phyloP scores from a whole-genome alignment of 1,139 yeast genomes.

The Saccharomyces hybrid region DNA sequence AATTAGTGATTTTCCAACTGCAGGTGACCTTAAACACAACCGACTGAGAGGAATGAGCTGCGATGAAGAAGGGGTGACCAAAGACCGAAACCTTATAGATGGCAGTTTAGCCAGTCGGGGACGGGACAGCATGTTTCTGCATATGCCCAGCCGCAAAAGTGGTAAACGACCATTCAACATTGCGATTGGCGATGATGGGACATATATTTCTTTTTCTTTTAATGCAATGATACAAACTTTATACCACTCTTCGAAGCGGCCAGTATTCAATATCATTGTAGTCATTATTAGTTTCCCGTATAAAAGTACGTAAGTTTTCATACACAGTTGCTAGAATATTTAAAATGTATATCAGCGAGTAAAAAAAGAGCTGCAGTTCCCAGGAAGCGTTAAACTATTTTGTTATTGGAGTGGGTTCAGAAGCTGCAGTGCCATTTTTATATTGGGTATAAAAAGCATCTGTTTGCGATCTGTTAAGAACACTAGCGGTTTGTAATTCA shows the following conservation, averaged over 20 bases:
- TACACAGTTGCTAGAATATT: not conserved
- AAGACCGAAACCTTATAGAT: not conserved
- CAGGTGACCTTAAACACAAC: not conserved
- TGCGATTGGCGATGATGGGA: not conserved
- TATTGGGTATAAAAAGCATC: slow-evolving; percentile 73
- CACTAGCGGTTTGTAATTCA: slow-evolving; percentile 69
- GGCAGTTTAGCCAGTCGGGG: not conserved
- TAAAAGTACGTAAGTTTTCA: slow-evolving; percentile 1
- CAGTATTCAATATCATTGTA: not conserved
- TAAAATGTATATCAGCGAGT: slow-evolving; percentile 1
- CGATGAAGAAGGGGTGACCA: not conserved
- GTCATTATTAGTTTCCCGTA: slow-evolving; percentile 1
- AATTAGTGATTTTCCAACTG: not conserved
- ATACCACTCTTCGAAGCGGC: not conserved
- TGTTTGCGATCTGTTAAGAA: slow-evolving; percentile 57
- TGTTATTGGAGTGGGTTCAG: slow-evolving; percentile 34
- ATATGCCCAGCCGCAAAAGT: not conserved
- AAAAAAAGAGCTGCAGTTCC: slow-evolving; percentile 1
- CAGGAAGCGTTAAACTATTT: slow-evolving; percentile 12
- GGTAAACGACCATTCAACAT: not conserved
- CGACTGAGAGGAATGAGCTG: not conserved
- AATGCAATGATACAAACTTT: not conserved
- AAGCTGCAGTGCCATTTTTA: slow-evolving; percentile 52
- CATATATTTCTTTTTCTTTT: not conserved
- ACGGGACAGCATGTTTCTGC: not conserved